Evolutionary conservation across 192 early-diverging fungal species (phyloP).

Genomic region (Rhizophlyctis rosea): DNA sequence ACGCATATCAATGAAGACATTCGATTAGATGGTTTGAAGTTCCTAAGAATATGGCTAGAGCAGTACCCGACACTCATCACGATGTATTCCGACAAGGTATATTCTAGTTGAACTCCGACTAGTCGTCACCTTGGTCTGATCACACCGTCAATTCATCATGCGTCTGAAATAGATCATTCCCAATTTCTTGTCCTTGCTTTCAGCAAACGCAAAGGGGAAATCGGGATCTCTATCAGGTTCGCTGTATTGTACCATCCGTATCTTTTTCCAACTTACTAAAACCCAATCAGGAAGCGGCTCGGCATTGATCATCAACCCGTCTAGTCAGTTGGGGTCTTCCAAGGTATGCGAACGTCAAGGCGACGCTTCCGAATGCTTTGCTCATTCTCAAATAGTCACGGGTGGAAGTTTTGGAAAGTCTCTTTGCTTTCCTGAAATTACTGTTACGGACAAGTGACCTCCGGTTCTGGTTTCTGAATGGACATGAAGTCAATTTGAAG

Average conservation of each 20-base stretch:
- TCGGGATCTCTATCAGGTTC: slow-evolving; percentile 27
- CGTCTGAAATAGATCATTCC: slow-evolving; percentile 51
- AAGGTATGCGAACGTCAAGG: slow-evolving; percentile 17
- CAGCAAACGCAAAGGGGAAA: slow-evolving; percentile 48
- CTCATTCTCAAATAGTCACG: slow-evolving; percentile 39
- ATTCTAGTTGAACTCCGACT: too few relatives aligned
- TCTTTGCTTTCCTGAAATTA: slow-evolving; percentile 53
- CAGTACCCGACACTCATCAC: slow-evolving; percentile 61
- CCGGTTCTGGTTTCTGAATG: too few relatives aligned
- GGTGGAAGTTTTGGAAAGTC: slow-evolving; percentile 56
- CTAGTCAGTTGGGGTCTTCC: slow-evolving; percentile 24
- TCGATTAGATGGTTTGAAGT: slow-evolving; percentile 72
- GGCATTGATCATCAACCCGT: slow-evolving; percentile 31
- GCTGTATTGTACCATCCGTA: too few relatives aligned
- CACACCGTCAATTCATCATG: too few relatives aligned
- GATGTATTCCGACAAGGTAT: slow-evolving; percentile 66
- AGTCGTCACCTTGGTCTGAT: too few relatives aligned
- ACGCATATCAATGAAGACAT: slow-evolving; percentile 87
- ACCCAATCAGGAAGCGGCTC: slow-evolving; percentile 30
- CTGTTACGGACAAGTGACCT: slow-evolving; percentile 46
- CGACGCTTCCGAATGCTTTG: neutral
- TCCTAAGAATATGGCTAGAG: slow-evolving; percentile 71
- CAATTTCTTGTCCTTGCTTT: slow-evolving; percentile 60
- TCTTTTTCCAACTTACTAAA: too few relatives aligned
- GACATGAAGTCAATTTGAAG: too few relatives aligned